Base-by-base conservation (phyloP, 1,284 basidiomycete species). In the Erythrobasidium hasegawianum region DNA sequence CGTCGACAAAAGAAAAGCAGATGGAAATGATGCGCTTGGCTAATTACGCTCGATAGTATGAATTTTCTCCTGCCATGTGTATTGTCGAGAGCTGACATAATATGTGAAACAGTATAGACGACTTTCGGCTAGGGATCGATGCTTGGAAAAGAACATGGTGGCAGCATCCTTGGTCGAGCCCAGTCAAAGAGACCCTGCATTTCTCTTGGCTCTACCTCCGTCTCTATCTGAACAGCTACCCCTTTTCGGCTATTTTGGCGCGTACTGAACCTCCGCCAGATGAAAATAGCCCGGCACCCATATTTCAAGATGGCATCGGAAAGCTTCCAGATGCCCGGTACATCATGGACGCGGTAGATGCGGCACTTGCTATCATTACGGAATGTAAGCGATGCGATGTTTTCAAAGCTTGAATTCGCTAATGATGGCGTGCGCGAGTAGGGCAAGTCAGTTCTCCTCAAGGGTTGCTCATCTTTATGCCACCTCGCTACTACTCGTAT, bases 151-250 rank as follows among this genome's bases (percentile, higher is more conserved):
- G 16, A 24, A n/a, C 16, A 47, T 47, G 43, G 43, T n/a, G 43
- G n/a, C 16, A 47, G 16, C 16, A 24, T 18, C n/a, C n/a, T 14
- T 47, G 16, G n/a, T 24, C 43, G 14, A 47, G 43, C 22, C 43
- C 43, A 24, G 22, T 18, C 22, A 47, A 47, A 24, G 43, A 47
- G 43, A 47, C 43, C 8, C 43, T 47, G n/a, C 43, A 24, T 8
- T 24, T 47, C n/a, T 47, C 43, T 47, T 47, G 22, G n/a, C 22
- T 47, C 43, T 47, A 47, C 22, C 43, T 47, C 43, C 43, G 43
- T 8, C 43, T 47, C 4, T 47, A 47, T 14, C 14, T 47, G n/a
- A 47, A 47, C 22, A 47, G 43, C 43, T 47, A 18, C 14, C n/a
- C 43, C 14, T 47, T 47, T 14, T 47, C 43, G 14, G 43, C 43